Evolutionary conservation across 345 rosid species (phyloP).

Genomic region (Crucihimalaya himalaica): DNA sequence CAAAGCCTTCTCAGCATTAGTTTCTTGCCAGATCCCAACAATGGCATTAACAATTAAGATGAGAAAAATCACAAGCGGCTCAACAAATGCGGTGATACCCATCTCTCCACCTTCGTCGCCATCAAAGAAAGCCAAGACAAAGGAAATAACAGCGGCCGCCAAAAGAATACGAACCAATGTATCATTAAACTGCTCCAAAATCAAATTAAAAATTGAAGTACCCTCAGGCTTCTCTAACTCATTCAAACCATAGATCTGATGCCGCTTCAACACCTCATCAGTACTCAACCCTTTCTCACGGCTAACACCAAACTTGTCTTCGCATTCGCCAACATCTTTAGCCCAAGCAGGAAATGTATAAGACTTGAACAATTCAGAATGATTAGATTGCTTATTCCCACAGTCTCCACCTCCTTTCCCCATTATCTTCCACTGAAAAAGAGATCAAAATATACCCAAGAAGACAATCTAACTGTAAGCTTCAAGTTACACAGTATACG

Average conservation of each 20-base stretch:
- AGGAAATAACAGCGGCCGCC: conserved; percentile 75
- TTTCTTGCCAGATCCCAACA: conserved; percentile 91
- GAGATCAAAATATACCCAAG: conserved; percentile 11
- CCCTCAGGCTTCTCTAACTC: conserved; percentile 86
- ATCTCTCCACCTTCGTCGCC: conserved; percentile 94
- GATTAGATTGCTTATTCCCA: conserved; percentile 39
- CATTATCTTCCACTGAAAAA: conserved; percentile 45
- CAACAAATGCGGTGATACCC: conserved; percentile 87
- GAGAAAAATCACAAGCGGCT: conserved; percentile 89
- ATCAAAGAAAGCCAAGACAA: conserved; percentile 78
- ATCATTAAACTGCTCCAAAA: conserved; percentile 82
- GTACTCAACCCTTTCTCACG: conserved; percentile 49
- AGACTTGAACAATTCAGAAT: conserved; percentile 13
- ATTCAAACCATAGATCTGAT: conserved; percentile 61
- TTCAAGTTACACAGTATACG: not conserved
- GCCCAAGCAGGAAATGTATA: conserved; percentile 75
- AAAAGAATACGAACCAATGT: conserved; percentile 82
- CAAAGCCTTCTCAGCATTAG: conserved; percentile 83
- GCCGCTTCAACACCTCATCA: conserved; percentile 60
- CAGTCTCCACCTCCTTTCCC: conserved; percentile 66
- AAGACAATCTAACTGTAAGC: not conserved
- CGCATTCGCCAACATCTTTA: conserved; percentile 60
- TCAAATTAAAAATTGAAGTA: conserved; percentile 57
- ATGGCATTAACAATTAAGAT: conserved; percentile 82
- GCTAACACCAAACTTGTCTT: conserved; percentile 52